Evolutionary conservation across 768 basidiomycete genomes (phyloP), one percentile per base, ranked within the genome.

Genomic region (Butyriboletus loyo): DNA sequence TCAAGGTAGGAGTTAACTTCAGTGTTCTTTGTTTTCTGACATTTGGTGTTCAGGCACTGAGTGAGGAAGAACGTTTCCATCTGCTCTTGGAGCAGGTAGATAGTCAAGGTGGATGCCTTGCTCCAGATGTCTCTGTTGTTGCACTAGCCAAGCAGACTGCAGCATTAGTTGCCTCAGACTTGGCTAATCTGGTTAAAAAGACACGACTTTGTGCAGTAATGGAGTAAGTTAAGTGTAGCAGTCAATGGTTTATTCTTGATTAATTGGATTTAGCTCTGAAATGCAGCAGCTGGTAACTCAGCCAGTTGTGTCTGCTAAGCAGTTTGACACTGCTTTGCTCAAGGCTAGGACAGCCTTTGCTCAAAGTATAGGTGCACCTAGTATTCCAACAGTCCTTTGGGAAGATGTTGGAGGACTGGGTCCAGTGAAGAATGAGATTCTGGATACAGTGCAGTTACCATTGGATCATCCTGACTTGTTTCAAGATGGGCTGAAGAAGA

Each of bases 351-450:
- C 80, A 10, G 80, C 87, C 0, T 95, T 95, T 68, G 88, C 91
- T 8, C 91, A 94, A 65, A 92, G 81, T 63, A 96, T 98, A 54
- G 96, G 95, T n/a, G 92, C 93, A 24, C 97, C 97, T 0, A 94
- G 89, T 59, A 99, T 99, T 32, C 97, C 97, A 1, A 87, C 79
- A 56, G 94, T 99, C 1, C 81, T 87, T 0, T 99, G 97, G 97
- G 93, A 98, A 67, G 97, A 99, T 66, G 88, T 99, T 13, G 97
- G 97, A 25, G 97, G 97, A 5, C 73, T 99, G 11, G 85, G 84
- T 3, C 73, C 77, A 54, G 92, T 97, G 52, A 98, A 98, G 67
- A 71, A 82, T 34, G 96, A 98, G 60, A 98, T 99, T 49, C 73
- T 98, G 53, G 96, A 99, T 63, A 99, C 95, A 19, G 90, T 98